Conservation (phyloP, 768 basidiomycete genomes). For the Boletellus emodensis region DNA sequence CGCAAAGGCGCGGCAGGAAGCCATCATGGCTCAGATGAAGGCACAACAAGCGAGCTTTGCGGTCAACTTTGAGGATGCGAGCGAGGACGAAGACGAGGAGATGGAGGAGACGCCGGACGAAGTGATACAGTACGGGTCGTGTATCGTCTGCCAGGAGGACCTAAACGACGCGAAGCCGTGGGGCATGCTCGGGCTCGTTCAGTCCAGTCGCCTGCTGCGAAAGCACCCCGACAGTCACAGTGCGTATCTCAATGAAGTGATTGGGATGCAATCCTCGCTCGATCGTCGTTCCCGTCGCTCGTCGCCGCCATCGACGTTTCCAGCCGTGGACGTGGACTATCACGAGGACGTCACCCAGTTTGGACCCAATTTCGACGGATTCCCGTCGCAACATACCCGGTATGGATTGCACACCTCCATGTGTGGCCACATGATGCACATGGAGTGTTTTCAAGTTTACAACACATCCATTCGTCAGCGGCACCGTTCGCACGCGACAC, state of each 20-base stretch:
- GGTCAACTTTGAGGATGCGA: constrained; percentile 71
- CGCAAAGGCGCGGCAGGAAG: constrained; percentile 86
- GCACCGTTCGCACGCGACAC: constrained; percentile 81
- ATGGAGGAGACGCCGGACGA: constrained; percentile 43
- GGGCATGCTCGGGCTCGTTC: constrained; percentile 81
- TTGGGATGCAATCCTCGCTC: constrained; percentile 59
- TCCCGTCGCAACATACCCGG: constrained; percentile 64
- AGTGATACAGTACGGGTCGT: constrained; percentile 73
- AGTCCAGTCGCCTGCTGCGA: constrained; percentile 82
- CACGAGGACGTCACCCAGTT: constrained; percentile 32
- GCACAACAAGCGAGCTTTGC: constrained; percentile 87
- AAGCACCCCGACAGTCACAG: constrained; percentile 65
- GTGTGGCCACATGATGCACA: constrained; percentile 97
- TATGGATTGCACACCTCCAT: constrained; percentile 86
- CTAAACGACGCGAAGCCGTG: constrained; percentile 70
- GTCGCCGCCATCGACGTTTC: constrained; percentile 34
- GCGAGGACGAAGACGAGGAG: constrained; percentile 59
- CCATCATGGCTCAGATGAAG: constrained; percentile 95
- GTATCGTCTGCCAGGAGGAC: constrained; percentile 98
- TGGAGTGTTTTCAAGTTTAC: constrained; percentile 91
- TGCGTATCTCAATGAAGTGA: constrained; percentile 64
- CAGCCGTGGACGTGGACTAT: constrained; percentile 18
- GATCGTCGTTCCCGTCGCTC: constrained; percentile 45
- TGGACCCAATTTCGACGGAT: constrained; percentile 71
- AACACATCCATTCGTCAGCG: constrained; percentile 81